Evolutionary conservation across 192 early-diverging fungal species (phyloP), one percentile per base, ranked within the genome.

Genomic region (Podila horticola): DNA sequence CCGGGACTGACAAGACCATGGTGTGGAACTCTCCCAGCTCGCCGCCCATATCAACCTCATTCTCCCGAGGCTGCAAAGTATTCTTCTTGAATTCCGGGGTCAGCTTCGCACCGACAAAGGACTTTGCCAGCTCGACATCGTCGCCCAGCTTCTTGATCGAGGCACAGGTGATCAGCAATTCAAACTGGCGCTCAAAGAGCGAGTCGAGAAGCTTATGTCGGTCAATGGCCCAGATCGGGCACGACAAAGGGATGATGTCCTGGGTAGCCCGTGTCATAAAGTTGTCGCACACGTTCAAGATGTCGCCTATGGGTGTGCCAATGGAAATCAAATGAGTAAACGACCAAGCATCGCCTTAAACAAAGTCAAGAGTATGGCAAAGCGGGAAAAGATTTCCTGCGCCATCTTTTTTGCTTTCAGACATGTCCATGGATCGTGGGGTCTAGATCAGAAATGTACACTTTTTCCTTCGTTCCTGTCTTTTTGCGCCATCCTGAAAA

Each of bases 1-100:
- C 74, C 9, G 90, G 88, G n/a, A 86, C 89, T 36, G 90, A 81
- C 2, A 90, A 66, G 4, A 90, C 89, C 91, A 92, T 91, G 3
- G 91, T 91, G 60, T 93, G 92, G 58, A 89, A 92, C 71, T 93
- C 92, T 13, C 92, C 92, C 50, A 83, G 85, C 70, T 93, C 92
- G 13, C 92, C 92, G 29, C 85, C 85, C 66, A 85, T 69, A 58
- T 92, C 91, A 10, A 93, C 85, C 1, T 82, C 72, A 12, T 67
- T 60, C 3, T 58, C 51, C 28, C 79, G 76, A 0, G 84, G 83
- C 68, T 83, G 69, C 1, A 82, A 71, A 19, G 83, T 74, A 17
- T 77, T 66, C 60, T 87, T 67, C 33, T 86, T 55, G 52, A 88
- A 84, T 15, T 83, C 82, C 11, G 68, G 66, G 0, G 82, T 84